These are phyloP conservation scores for Massarina eburnea DNA, from an alignment of 2,329 filamentous ascomycete genomes.

Conservation along the genomic window DNA sequence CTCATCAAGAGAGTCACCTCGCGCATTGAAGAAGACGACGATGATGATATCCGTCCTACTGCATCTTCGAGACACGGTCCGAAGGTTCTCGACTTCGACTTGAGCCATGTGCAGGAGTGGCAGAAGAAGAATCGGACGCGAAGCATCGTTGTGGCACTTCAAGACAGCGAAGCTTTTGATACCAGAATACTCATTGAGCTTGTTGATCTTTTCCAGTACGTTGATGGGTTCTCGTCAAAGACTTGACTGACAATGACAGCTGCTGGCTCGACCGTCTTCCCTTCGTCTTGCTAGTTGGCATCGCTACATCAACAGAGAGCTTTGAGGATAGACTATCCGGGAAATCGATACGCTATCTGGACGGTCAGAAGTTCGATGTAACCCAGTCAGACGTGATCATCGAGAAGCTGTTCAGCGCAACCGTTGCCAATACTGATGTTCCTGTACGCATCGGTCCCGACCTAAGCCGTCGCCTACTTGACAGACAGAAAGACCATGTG, in stretches of 20 bases:
- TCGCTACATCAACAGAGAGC: slow-evolving; percentile 79
- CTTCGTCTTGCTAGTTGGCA: slow-evolving; percentile 75
- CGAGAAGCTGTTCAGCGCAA: slow-evolving; percentile 69
- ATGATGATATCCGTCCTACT: slow-evolving; percentile 36
- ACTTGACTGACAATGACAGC: slow-evolving; percentile 38
- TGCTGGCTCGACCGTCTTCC: slow-evolving; percentile 75
- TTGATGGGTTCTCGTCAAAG: slow-evolving; percentile 3
- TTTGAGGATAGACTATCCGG: slow-evolving; percentile 74
- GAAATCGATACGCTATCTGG: slow-evolving; percentile 65
- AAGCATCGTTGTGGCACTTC: slow-evolving; percentile 71
- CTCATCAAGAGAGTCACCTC: slow-evolving; percentile 68
- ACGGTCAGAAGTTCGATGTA: slow-evolving; percentile 75
- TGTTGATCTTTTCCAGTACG: slow-evolving; percentile 68
- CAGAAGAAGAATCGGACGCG: slow-evolving; percentile 56
- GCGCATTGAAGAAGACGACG: slow-evolving; percentile 59
- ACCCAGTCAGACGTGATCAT: slow-evolving; percentile 71
- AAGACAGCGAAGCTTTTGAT: slow-evolving; percentile 83
- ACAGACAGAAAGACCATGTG: slow-evolving; percentile 75
- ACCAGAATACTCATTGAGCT: slow-evolving; percentile 70
- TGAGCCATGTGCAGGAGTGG: slow-evolving; percentile 68
- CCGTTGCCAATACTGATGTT: slow-evolving; percentile 60
- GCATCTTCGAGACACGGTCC: slow-evolving; percentile 53
- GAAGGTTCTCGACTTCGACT: slow-evolving; percentile 75
- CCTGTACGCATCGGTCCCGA: slow-evolving; percentile 65
- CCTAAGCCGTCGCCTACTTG: slow-evolving; percentile 65